Conservation (phyloP, 2,329 filamentous ascomycete genomes). For the Hortaea werneckii region DNA sequence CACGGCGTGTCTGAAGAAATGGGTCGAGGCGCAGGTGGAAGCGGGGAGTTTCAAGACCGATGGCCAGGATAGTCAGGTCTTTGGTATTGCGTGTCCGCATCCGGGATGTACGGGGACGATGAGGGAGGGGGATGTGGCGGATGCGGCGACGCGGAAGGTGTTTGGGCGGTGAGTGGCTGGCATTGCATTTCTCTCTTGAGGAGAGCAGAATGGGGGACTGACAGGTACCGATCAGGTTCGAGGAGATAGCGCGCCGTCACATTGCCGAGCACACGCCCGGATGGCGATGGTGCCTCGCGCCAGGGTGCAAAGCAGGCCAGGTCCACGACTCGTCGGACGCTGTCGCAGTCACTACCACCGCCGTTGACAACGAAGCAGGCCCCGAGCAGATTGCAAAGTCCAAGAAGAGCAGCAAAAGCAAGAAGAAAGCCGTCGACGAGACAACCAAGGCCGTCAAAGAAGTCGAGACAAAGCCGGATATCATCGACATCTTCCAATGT, state of each 20-base stretch:
- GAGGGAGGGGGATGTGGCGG: constrained; percentile 35
- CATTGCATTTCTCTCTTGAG: too few relatives aligned
- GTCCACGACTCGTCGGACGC: constrained; percentile 21
- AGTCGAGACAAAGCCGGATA: neutral
- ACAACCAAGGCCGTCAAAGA: neutral
- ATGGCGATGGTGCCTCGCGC: constrained; percentile 44
- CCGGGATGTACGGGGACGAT: constrained; percentile 34
- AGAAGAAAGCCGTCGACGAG: neutral
- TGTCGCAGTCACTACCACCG: neutral
- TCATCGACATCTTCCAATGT: constrained; percentile 23
- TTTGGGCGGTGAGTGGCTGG: constrained; percentile 35
- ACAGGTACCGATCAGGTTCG: constrained; percentile 28
- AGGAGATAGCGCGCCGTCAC: constrained; percentile 17
- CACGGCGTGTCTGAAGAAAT: constrained; percentile 25
- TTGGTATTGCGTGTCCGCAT: constrained; percentile 30
- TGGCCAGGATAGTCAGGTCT: constrained; percentile 1
- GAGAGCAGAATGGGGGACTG: neutral
- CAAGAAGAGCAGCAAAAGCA: neutral
- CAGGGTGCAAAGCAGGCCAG: constrained; percentile 43
- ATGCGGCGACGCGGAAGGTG: constrained; percentile 34
- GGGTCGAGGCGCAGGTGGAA: constrained; percentile 25
- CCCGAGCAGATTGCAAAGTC: neutral
- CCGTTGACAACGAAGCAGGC: neutral
- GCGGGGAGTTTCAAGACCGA: constrained; percentile 7
- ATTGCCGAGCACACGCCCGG: constrained; percentile 21